A percentile compares a stretch with the other conserved stretches of the same genome.
Conservation (phyloP, 495 filamentous ascomycete genomes). For the Tuber melanosporum region DNA sequence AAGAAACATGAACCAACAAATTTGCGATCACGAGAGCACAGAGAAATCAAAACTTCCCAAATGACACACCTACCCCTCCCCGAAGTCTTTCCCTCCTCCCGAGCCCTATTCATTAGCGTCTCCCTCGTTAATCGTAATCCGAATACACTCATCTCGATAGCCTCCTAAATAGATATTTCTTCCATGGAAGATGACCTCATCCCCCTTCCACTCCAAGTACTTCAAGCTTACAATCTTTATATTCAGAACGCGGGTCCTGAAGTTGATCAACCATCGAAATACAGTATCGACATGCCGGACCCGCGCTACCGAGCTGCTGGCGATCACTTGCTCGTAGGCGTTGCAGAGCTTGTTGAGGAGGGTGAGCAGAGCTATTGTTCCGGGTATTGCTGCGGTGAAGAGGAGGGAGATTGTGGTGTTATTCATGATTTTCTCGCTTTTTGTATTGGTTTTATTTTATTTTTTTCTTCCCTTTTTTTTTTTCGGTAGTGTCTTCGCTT, state of each 20-base stretch:
- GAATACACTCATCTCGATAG: not conserved
- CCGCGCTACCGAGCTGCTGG: not conserved
- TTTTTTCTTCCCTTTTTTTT: not conserved
- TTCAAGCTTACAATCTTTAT: not conserved
- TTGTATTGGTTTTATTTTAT: too few species aligned
- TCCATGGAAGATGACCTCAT: not conserved
- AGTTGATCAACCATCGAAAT: not conserved
- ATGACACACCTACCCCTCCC: not conserved
- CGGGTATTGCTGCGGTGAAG: not conserved
- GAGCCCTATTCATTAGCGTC: not conserved
- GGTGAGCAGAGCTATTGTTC: not conserved
- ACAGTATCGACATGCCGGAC: not conserved
- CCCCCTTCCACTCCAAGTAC: not conserved
- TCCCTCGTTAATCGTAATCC: not conserved
- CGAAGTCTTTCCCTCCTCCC: not conserved
- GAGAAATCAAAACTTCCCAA: not conserved
- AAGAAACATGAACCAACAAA: not conserved
- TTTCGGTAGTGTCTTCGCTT: not conserved
- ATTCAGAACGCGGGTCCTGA: not conserved
- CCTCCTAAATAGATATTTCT: not conserved
- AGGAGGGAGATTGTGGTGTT: not conserved
- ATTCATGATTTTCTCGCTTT: not conserved
- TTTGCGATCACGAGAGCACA: not conserved
- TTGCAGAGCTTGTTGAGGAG: not conserved
- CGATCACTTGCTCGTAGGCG: not conserved